phyloP scores from a whole-genome alignment of 441 rosid species.

The Erodium texanum region DNA sequence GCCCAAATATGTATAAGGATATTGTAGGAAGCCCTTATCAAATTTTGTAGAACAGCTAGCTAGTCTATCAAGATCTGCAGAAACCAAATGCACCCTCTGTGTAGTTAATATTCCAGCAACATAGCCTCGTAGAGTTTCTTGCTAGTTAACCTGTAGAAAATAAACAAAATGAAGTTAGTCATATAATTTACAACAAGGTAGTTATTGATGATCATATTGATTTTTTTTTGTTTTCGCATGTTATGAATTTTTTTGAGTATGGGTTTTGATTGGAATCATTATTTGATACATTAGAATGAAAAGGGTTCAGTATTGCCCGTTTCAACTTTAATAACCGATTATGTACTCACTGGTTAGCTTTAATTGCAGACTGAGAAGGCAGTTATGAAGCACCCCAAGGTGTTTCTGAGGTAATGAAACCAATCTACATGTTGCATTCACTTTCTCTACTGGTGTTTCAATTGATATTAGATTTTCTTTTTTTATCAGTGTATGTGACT shows the following conservation, averaged over 20 bases:
- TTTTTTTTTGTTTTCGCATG: too few relatives aligned
- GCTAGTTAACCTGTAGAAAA: slow-evolving; percentile 76
- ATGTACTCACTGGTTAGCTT: too few relatives aligned
- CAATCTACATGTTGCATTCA: too few relatives aligned
- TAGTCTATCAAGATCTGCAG: slow-evolving; percentile 79
- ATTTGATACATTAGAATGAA: too few relatives aligned
- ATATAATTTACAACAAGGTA: background rate
- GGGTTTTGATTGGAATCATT: too few relatives aligned
- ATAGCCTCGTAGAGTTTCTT: slow-evolving; percentile 74
- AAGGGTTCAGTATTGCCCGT: too few relatives aligned
- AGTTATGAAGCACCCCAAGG: too few relatives aligned
- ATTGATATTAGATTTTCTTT: background rate
- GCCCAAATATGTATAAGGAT: slow-evolving; percentile 41
- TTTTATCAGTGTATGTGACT: background rate
- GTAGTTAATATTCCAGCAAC: slow-evolving; percentile 95
- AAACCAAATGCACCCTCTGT: slow-evolving; percentile 80
- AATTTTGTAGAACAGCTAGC: slow-evolving; percentile 74
- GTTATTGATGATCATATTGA: background rate
- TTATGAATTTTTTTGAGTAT: too few relatives aligned
- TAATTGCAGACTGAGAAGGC: too few relatives aligned
- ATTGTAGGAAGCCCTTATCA: slow-evolving; percentile 96
- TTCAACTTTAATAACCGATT: too few relatives aligned
- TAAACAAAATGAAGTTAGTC: background rate
- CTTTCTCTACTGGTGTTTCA: background rate
- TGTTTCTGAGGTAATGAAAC: too few relatives aligned